Evolutionary conservation across 2,329 filamentous ascomycete species (phyloP).

Genomic region (Trichothecium sympodiale): DNA sequence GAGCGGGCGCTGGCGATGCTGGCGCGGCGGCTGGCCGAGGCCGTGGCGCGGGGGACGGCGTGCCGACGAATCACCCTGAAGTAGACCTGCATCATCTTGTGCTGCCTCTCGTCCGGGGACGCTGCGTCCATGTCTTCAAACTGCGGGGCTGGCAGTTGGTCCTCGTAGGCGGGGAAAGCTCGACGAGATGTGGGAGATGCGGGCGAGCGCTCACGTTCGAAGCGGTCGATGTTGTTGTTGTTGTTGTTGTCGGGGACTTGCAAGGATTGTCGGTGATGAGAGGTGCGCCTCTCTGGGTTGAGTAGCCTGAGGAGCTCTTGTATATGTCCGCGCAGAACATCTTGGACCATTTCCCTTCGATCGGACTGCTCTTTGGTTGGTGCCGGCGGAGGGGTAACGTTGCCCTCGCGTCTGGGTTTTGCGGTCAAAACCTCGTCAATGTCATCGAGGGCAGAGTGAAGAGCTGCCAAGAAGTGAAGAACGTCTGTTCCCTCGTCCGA

Average conservation of each 20-base stretch:
- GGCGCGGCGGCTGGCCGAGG: slow-evolving; percentile 14
- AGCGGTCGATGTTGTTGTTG: too few relatives aligned
- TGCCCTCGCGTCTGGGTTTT: slow-evolving; percentile 8
- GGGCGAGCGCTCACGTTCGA: too few relatives aligned
- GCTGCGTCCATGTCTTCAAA: slow-evolving; percentile 37
- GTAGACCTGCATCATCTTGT: slow-evolving; percentile 40
- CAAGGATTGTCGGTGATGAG: slow-evolving; percentile 6
- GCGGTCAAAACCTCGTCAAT: slow-evolving; percentile 32
- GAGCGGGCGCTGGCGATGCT: slow-evolving; percentile 10
- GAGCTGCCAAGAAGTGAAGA: slow-evolving; percentile 22
- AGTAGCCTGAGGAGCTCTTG: slow-evolving; percentile 36
- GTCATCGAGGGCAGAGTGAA: slow-evolving; percentile 28
- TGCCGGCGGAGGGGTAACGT: neutral
- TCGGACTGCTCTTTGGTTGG: slow-evolving; percentile 9
- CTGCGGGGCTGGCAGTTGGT: slow-evolving; percentile 6
- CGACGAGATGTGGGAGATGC: too few relatives aligned
- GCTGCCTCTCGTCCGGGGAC: slow-evolving; percentile 36
- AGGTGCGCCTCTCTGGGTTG: slow-evolving; percentile 24
- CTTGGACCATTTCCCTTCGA: slow-evolving; percentile 26
- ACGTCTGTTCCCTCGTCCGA: slow-evolving; percentile 9
- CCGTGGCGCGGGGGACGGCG: slow-evolving; percentile 24
- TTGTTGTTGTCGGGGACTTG: slow-evolving; percentile 6
- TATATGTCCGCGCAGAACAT: slow-evolving; percentile 37
- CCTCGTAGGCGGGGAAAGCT: too few relatives aligned
- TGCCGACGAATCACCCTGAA: slow-evolving; percentile 30